phyloP scores from a whole-genome alignment of 2,329 filamentous ascomycete species.

The Neopestalotiopsis sp. region DNA sequence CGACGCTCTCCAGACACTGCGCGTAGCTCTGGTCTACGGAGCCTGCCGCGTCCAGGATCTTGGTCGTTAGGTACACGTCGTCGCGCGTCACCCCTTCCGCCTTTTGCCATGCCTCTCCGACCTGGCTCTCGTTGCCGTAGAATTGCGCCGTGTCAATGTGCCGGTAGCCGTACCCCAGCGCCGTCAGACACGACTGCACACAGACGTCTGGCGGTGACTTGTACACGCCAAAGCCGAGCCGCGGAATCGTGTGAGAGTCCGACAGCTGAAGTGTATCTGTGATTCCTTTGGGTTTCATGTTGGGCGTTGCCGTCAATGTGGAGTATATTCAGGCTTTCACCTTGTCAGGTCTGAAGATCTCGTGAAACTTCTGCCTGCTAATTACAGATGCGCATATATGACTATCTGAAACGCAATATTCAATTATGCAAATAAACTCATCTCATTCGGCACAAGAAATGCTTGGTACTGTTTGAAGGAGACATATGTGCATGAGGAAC shows the following conservation, averaged over 20 bases:
- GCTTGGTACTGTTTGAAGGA: neutral
- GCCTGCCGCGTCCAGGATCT: conserved; percentile 63
- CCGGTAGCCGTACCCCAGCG: conserved; percentile 63
- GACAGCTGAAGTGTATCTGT: conserved; percentile 55
- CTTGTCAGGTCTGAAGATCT: neutral
- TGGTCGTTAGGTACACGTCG: conserved; percentile 74
- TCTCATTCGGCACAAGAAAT: neutral
- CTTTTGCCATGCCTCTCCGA: conserved; percentile 66
- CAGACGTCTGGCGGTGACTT: conserved; percentile 61
- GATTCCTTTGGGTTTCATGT: conserved; percentile 30
- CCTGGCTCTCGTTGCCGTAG: conserved; percentile 72
- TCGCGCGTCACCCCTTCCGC: conserved; percentile 57
- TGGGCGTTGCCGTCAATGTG: neutral
- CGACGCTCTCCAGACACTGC: conserved; percentile 64
- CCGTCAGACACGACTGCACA: conserved; percentile 61
- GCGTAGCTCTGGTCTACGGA: conserved; percentile 65
- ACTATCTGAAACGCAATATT: neutral
- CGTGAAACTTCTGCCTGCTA: neutral
- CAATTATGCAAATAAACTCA: neutral
- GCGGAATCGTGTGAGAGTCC: conserved; percentile 62
- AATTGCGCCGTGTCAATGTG: conserved; percentile 68
- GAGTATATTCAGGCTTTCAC: too few species aligned
- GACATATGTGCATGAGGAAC: neutral
- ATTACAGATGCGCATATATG: neutral
- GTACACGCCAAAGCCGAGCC: conserved; percentile 76